Evolutionary conservation across 202 grass and related monocot species (phyloP).

Genomic region (Carex arenaria): DNA sequence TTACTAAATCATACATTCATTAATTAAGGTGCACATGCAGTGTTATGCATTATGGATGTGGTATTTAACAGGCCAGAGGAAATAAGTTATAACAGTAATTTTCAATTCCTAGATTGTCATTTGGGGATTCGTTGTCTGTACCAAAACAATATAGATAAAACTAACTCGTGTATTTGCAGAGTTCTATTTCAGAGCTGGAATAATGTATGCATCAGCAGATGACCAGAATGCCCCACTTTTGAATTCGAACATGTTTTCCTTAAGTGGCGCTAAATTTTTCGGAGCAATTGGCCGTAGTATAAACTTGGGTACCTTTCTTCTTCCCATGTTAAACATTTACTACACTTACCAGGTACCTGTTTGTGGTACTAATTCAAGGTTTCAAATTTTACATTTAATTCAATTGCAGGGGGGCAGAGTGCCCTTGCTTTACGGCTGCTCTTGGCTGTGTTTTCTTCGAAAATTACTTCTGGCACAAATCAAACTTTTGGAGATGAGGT

Average conservation of each 20-base stretch:
- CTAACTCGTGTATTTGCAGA: conserved; percentile 57
- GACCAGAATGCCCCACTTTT: conserved; percentile 34
- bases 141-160: not conserved
- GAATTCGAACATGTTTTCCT: conserved; percentile 82
- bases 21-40: not conserved
- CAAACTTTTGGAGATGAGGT: conserved; percentile 84
- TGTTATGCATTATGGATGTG: not conserved
- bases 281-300: conserved; percentile 83
- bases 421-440: conserved; percentile 81
- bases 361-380: not conserved
- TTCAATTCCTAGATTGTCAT: not conserved
- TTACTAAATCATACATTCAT: not conserved
- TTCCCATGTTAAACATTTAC: conserved; percentile 5
- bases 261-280: conserved; percentile 63
- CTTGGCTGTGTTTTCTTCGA: conserved; percentile 82
- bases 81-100: not conserved
- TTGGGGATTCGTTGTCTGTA: not conserved
- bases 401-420: conserved; percentile 68
- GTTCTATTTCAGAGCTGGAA: conserved; percentile 72
- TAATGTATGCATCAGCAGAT: conserved; percentile 61
- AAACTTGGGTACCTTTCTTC: conserved; percentile 43
- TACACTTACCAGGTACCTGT: not conserved
- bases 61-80: not conserved
- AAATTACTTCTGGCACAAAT: conserved; percentile 67
- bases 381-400: not conserved